A percentile compares a stretch with the other conserved stretches of the same genome.
These are phyloP conservation scores for Mycena crocata DNA, from an alignment of 768 basidiomycete species.

Conservation along the genomic window DNA sequence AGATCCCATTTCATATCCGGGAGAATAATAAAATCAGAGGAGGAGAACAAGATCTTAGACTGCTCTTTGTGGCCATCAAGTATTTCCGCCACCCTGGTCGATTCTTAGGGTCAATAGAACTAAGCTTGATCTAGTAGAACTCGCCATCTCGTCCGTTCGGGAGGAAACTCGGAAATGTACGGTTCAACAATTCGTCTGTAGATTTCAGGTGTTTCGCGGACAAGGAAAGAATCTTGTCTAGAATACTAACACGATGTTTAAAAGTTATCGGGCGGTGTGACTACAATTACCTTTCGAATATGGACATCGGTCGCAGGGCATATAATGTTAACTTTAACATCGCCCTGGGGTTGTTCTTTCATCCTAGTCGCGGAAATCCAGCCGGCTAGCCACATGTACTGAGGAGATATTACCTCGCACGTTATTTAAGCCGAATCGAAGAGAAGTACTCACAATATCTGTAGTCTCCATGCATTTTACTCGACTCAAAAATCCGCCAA, in stretches of 20 bases:
- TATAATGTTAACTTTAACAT: constrained; percentile 87
- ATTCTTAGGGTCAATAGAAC: background rate
- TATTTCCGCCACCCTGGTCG: constrained; percentile 85
- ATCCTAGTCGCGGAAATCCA: constrained; percentile 60
- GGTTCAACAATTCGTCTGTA: constrained; percentile 80
- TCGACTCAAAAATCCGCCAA: constrained; percentile 50
- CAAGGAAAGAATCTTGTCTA: constrained; percentile 74
- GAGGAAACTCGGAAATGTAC: constrained; percentile 82
- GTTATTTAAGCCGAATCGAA: background rate
- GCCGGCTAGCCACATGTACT: constrained; percentile 88
- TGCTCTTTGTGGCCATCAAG: constrained; percentile 81
- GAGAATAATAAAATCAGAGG: constrained; percentile 77
- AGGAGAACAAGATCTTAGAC: constrained; percentile 75
- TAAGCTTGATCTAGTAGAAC: constrained; percentile 21
- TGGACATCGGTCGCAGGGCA: constrained; percentile 92
- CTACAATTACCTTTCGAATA: constrained; percentile 74
- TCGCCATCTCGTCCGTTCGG: constrained; percentile 85
- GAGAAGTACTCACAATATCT: constrained; percentile 73
- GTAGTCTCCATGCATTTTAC: constrained; percentile 66
- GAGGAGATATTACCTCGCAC: constrained; percentile 5
- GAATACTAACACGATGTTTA: constrained; percentile 67
- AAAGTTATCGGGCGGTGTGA: background rate
- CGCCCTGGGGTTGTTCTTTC: constrained; percentile 57
- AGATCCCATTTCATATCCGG: constrained; percentile 99
- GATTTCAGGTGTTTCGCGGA: constrained; percentile 85